phyloP scores from a whole-genome alignment of 805 yeast species.

The Teunomyces atbi region DNA sequence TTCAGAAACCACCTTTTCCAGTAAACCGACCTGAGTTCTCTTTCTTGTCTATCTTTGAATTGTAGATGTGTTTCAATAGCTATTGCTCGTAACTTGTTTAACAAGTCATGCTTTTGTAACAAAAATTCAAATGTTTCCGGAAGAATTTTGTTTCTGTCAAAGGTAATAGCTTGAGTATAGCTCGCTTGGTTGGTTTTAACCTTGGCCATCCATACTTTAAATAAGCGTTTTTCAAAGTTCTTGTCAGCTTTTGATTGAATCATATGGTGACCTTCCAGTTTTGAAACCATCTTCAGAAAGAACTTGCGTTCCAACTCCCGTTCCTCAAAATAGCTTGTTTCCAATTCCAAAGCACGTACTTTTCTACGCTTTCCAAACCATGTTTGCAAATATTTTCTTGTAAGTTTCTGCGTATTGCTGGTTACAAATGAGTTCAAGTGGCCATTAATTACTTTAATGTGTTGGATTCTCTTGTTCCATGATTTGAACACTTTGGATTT shows the following conservation, averaged over 20 bases:
- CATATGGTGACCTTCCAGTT: constrained; percentile 2
- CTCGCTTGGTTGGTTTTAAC: not conserved
- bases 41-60: not conserved
- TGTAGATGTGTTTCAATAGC: not conserved
- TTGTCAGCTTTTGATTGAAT: not conserved
- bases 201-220: not conserved
- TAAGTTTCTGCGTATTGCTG: not conserved
- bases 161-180: not conserved
- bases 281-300: constrained; percentile 15
- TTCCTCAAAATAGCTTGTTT: not conserved
- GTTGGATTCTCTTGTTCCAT: constrained; percentile 22
- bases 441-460: not conserved
- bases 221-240: not conserved
- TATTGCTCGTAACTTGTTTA: not conserved
- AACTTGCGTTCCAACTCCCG: not conserved
- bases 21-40: constrained; percentile 1
- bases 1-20: constrained; percentile 10
- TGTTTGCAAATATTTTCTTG: not conserved
- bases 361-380: constrained; percentile 1
- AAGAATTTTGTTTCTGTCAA: not conserved
- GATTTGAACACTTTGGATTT: constrained; percentile 9
- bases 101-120: not conserved
- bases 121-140: not conserved
- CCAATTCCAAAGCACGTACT: not conserved
- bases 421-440: not conserved